Evolutionary conservation across 2,329 filamentous ascomycete genomes (phyloP).

Genomic region (Scedosporium minutisporum): DNA sequence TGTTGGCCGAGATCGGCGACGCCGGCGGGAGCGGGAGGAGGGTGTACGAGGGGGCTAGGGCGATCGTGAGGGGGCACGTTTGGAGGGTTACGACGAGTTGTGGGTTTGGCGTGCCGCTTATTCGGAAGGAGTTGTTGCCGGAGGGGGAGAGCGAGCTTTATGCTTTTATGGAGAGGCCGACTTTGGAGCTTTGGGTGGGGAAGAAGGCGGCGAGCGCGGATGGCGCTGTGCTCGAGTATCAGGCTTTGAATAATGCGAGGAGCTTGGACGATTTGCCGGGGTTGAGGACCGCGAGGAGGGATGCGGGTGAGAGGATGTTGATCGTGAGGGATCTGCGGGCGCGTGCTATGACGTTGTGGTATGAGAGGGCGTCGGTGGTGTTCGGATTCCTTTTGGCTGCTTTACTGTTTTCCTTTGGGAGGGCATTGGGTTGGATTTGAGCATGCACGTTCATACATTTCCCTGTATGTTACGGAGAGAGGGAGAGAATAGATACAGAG

Average conservation of each 20-base stretch:
- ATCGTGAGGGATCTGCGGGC: conserved; percentile 11
- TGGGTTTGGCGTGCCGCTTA: conserved; percentile 52
- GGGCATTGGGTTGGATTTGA: not conserved
- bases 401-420: conserved; percentile 8
- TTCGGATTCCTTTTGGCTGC: conserved; percentile 19
- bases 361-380: conserved; percentile 21
- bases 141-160: conserved; percentile 20
- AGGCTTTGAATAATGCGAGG: conserved; percentile 40
- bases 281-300: conserved; percentile 40
- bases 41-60: conserved; percentile 40
- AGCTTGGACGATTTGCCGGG: conserved; percentile 53
- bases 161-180: conserved; percentile 45
- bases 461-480: not conserved
- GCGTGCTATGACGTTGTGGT: conserved; percentile 14
- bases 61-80: conserved; percentile 51
- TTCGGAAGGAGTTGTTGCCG: conserved; percentile 30
- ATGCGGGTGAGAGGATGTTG: conserved; percentile 36
- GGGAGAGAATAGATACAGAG: not conserved
- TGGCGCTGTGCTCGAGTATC: conserved; percentile 38
- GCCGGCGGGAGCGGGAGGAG: conserved; percentile 19
- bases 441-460: not conserved
- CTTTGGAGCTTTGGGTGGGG: conserved; percentile 40
- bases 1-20: conserved; percentile 25
- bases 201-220: conserved; percentile 39
- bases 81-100: conserved; percentile 60